Conservation (phyloP, 805 yeast species). For the Zygosaccharomyces bailii region DNA sequence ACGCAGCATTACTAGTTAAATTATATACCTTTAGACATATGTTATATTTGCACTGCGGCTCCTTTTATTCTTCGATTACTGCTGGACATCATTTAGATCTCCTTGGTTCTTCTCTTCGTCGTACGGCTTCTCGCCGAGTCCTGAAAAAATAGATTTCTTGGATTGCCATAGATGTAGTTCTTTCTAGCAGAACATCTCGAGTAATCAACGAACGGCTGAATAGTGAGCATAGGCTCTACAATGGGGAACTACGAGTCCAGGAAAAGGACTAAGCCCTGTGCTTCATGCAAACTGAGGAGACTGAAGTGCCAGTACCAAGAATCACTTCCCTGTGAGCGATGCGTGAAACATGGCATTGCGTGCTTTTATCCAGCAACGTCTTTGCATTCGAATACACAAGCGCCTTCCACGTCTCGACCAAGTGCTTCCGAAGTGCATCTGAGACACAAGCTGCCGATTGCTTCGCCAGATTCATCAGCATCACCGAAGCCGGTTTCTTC, state of each 20-base stretch:
- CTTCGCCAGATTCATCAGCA: background rate
- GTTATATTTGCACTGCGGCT: no score
- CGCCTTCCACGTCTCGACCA: background rate
- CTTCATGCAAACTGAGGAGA: slow-evolving; percentile 58
- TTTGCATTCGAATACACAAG: background rate
- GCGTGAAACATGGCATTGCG: slow-evolving; percentile 47
- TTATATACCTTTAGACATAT: no score
- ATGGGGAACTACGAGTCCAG: slow-evolving; percentile 21
- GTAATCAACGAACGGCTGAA: background rate
- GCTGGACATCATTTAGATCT: background rate
- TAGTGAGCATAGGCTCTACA: slow-evolving; percentile 1
- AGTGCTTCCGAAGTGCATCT: background rate
- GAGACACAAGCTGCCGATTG: background rate
- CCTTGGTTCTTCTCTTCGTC: background rate
- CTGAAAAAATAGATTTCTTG: background rate
- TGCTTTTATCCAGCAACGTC: slow-evolving; percentile 49
- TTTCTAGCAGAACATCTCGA: background rate
- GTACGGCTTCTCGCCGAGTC: background rate
- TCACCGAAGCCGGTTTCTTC: background rate
- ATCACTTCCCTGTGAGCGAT: slow-evolving; percentile 54
- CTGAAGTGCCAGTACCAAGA: slow-evolving; percentile 55
- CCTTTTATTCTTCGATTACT: no score
- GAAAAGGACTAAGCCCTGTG: slow-evolving; percentile 53
- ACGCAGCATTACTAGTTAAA: no score
- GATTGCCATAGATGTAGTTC: background rate